Evolutionary conservation across 1,284 basidiomycete species (phyloP), one percentile per base, ranked within the genome.

Genomic region (Tilletia caries): DNA sequence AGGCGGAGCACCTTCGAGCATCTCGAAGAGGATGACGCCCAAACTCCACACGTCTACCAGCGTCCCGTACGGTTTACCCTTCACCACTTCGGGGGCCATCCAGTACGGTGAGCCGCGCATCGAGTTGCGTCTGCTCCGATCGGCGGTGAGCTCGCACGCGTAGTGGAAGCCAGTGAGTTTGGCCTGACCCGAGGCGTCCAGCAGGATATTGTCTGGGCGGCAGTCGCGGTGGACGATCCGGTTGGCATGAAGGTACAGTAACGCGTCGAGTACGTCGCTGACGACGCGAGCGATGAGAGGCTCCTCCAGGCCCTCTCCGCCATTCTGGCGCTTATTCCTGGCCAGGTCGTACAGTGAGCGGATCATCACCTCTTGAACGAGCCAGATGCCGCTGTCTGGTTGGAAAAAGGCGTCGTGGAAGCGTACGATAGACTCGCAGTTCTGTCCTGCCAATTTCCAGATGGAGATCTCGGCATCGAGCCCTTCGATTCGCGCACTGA

Each of bases 81-180:
- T 75, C 65, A 79, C 74, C 71, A 79, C 75, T 52, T 79, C 78
- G n/a, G 78, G 78, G 37, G 77, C 75, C 78, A 79, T 79, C 77
- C 77, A 79, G 71, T 79, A 79, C 58, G 78, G 73, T 58, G 77
- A 79, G 1, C 78, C 78, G 4, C 79, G 70, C 25, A 79, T 75
- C 34, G 72, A 74, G 44, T 41, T 71, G 20, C 71, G 37, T 67
- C 54, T 72, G 18, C 34, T 54, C 18, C 41, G 23, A 20, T 43
- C 10, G 4, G 62, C 64, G 20, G 70, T 66, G 20, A 77, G 71
- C 67, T 76, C 69, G 50, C 67, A 70, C 8, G 77, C 77, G 60
- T 79, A 76, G 41, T 75, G 79, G 29, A 80, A 78, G 60, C 77
- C 78, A 67, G 72, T 70, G 54, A 79, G 71, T 68, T 79, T 80